Base-by-base conservation (phyloP, 139 green algal species). In the Coelastrella sp. region DNA sequence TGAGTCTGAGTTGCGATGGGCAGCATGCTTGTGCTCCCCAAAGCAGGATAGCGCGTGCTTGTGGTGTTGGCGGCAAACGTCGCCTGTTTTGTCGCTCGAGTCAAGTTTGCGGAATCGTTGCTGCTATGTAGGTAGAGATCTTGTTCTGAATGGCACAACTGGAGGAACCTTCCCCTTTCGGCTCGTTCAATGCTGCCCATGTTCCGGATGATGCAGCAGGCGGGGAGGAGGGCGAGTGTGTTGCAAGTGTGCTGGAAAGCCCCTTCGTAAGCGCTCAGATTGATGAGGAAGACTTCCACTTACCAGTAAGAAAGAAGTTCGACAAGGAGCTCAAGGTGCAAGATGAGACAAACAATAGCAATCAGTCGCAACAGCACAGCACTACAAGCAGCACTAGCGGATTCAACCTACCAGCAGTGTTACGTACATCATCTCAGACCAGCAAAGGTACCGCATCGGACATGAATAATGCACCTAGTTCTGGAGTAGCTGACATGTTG, bases 191-290 rank as follows among this genome's bases (percentile, higher is more conserved):
- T 21, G 35, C n/a, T 30, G 25, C 43, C 27, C 43, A 40, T 19
- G 23, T 41, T 15, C 27, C 30, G 27, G 41, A 63, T 43, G 41
- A 79, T 27, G 41, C 43, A 34, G 2, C 32, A 27, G 9, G 30
- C 48, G 11, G 4, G 5, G 45, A 25, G 4, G 34, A 66, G 23
- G 40, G 38, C 32, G 34, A 40, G 50, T 17, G 35, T 43, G 72
- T 48, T 2, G 66, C 66, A 45, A 80, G 51, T 32, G 32, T 79
- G 19, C n/a, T 79, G 69, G 69, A 79, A 11, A 79, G 69, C 43
- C 43, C 69, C 3, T 79, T 41, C 62, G 27, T 40, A 40, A 66
- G 30, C 9, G 57, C 13, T 30, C 21, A 27, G 30, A 25, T 23
- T 35, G 48, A 59, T 9, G 48, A 9, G 11, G 48, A 59, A 15